Evolutionary conservation across 1,139 yeast species (phyloP).

Genomic region (Geotrichum reessii): DNA sequence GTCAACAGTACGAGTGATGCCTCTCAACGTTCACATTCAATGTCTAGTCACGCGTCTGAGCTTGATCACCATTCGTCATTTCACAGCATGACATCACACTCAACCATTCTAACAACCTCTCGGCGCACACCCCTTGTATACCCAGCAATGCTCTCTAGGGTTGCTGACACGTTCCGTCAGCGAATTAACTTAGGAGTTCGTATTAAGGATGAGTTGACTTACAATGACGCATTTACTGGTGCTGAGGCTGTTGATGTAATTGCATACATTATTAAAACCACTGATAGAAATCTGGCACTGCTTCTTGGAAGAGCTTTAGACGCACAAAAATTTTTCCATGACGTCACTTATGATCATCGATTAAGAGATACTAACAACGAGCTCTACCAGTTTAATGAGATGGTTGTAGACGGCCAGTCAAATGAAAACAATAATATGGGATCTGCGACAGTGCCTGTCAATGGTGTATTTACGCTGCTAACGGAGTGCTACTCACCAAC

Average conservation of each 20-base stretch:
- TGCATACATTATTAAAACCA: constrained; percentile 77
- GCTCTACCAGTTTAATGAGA: constrained; percentile 79
- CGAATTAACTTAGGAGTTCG: constrained; percentile 68
- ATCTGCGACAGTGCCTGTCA: constrained; percentile 41
- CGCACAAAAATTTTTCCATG: constrained; percentile 91
- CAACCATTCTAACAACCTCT: constrained; percentile 42
- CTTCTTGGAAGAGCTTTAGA: constrained; percentile 87
- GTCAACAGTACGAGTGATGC: not conserved
- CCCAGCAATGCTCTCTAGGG: constrained; percentile 83
- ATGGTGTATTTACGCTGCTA: constrained; percentile 87
- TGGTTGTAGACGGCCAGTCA: constrained; percentile 28
- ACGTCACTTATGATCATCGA: constrained; percentile 91
- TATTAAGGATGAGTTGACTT: constrained; percentile 89
- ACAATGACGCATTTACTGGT: constrained; percentile 93
- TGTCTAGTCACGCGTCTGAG: constrained; percentile 18
- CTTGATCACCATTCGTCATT: constrained; percentile 19
- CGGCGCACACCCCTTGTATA: constrained; percentile 62
- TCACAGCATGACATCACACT: constrained; percentile 22
- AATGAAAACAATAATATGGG: not conserved
- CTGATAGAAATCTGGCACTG: constrained; percentile 84
- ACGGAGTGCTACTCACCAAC: constrained; percentile 97
- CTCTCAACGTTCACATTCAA: constrained; percentile 22
- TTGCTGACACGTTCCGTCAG: constrained; percentile 73
- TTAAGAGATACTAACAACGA: constrained; percentile 82
- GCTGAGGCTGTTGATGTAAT: constrained; percentile 88